These are phyloP conservation scores for Smittium culicis DNA, from an alignment of 371 early-diverging fungal species.

Conservation along the genomic window DNA sequence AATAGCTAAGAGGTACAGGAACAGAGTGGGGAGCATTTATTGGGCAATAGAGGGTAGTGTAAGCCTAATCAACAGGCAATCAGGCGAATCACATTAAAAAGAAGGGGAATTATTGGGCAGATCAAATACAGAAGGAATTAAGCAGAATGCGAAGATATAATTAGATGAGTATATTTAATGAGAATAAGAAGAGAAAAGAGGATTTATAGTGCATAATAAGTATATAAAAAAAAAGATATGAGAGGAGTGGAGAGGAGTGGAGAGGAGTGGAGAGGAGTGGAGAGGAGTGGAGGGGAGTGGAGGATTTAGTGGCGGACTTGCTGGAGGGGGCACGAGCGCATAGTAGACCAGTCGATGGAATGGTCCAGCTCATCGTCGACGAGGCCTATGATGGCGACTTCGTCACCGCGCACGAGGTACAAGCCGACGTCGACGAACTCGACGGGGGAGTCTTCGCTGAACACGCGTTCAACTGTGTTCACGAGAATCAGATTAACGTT, in stretches of 20 bases:
- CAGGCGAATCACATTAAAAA: too few species aligned
- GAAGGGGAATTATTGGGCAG: too few species aligned
- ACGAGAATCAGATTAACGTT: conserved; percentile 59
- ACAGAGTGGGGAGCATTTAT: too few species aligned
- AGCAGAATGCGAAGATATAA: too few species aligned
- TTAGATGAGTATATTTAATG: too few species aligned
- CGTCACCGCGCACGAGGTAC: conserved; percentile 66
- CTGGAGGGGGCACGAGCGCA: neutral
- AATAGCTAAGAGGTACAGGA: too few species aligned
- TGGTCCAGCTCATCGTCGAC: conserved; percentile 34
- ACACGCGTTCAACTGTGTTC: conserved; percentile 59
- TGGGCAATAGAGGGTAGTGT: too few species aligned
- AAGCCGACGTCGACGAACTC: conserved; percentile 56
- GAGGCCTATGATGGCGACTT: conserved; percentile 25
- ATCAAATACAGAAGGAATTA: too few species aligned
- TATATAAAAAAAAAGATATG: too few species aligned
- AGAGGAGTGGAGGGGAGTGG: neutral
- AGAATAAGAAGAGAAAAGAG: too few species aligned
- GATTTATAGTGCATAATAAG: too few species aligned
- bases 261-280: neutral
- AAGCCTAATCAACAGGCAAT: too few species aligned
- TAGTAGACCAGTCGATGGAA: neutral
- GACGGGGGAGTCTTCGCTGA: conserved; percentile 49
- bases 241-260: neutral
- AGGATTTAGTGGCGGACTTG: neutral